Percentiles rank a stretch among this genome's conserved stretches.
Evolutionary conservation across 345 rosid genomes (phyloP).

Genomic region (Odontarrhena argentea): DNA sequence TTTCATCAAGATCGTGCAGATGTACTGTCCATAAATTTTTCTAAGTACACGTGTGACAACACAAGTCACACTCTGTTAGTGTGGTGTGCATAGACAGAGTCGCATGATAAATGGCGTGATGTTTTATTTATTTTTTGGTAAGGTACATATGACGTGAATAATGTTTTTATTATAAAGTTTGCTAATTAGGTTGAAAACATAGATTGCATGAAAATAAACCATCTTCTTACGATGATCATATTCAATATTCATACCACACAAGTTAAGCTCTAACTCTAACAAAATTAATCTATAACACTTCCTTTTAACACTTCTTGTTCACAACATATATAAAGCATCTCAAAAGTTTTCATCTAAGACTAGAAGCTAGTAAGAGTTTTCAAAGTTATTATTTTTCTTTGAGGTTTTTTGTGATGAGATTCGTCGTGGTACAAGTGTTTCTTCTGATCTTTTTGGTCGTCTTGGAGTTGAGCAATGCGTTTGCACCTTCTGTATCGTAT

Average conservation of each 20-base stretch:
- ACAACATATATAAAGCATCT: slow-evolving; percentile 3
- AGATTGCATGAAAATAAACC: slow-evolving; percentile 20
- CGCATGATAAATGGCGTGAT: neutral
- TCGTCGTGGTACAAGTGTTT: neutral
- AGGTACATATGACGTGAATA: slow-evolving; percentile 28
- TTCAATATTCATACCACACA: slow-evolving; percentile 9
- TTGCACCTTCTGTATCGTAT: slow-evolving; percentile 33
- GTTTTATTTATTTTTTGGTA: neutral
- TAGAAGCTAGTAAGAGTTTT: neutral
- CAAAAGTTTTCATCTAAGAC: neutral
- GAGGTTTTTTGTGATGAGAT: slow-evolving; percentile 18
- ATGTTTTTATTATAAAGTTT: neutral
- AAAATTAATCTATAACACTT: neutral
- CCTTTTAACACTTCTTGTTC: neutral
- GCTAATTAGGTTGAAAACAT: slow-evolving; percentile 34
- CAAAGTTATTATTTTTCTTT: neutral
- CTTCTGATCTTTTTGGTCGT: slow-evolving; percentile 16
- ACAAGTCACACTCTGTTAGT: neutral
- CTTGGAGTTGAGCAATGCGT: slow-evolving; percentile 31
- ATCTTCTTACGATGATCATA: neutral
- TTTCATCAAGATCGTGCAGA: neutral
- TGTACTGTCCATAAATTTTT: neutral
- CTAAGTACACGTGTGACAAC: neutral
- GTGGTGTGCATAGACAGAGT: neutral
- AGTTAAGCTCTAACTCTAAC: neutral